Evolutionary conservation across 1,139 yeast species (phyloP).

Genomic region (Sugiyamaella sp.): DNA sequence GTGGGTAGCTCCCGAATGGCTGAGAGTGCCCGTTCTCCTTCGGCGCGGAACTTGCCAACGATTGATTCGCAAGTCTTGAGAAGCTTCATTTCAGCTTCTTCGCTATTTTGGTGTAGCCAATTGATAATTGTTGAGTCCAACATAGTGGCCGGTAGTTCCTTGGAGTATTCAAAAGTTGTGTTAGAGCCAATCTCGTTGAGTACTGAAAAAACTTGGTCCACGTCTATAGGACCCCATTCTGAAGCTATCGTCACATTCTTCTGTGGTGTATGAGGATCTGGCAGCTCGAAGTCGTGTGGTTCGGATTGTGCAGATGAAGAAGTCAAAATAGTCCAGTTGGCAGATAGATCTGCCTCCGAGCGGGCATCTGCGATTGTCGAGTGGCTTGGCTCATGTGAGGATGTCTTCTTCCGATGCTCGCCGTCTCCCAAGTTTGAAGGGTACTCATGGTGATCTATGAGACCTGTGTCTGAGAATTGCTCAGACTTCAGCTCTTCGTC

Average conservation of each 20-base stretch:
- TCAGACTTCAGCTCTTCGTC: no score
- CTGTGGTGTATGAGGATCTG: background rate
- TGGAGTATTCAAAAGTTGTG: constrained; percentile 42
- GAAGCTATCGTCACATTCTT: background rate
- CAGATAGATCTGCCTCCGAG: constrained; percentile 14
- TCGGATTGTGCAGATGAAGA: constrained; percentile 25
- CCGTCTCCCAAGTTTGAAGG: no score
- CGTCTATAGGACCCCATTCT: constrained; percentile 39
- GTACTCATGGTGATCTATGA: no score
- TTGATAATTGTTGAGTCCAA: constrained; percentile 67
- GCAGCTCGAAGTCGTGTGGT: background rate
- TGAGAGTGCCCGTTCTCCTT: constrained; percentile 36
- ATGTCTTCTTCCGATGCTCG: no score
- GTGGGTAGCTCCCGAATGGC: constrained; percentile 31
- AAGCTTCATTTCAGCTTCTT: constrained; percentile 38
- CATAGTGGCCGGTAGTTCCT: constrained; percentile 67
- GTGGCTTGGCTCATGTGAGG: constrained; percentile 5
- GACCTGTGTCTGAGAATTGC: no score
- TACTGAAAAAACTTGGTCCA: constrained; percentile 43
- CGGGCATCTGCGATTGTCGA: background rate
- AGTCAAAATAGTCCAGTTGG: constrained; percentile 28
- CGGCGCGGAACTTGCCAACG: constrained; percentile 35
- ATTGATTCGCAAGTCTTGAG: constrained; percentile 41
- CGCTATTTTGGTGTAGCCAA: constrained; percentile 60
- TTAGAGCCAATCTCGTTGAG: constrained; percentile 47